phyloP scores from a whole-genome alignment of 129 eudicot genomes.

The Lactuca sativa region DNA sequence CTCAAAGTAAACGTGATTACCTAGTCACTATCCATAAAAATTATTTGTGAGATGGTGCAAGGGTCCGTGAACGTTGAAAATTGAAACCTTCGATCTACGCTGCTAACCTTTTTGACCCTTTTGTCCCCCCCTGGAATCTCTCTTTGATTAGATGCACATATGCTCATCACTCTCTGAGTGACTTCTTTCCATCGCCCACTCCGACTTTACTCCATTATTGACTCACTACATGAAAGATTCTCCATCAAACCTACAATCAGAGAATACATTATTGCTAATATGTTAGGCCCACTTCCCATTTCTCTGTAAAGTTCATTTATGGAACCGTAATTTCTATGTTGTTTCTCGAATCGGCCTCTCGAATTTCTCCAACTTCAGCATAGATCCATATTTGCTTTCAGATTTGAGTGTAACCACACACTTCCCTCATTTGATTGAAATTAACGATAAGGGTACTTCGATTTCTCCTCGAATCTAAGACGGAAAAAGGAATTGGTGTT shows the following conservation, averaged over 20 bases:
- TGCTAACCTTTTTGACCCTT: not conserved
- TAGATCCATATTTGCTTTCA: not conserved
- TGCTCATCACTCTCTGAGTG: not conserved
- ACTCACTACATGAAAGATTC: not conserved
- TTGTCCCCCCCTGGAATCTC: constrained; percentile 7
- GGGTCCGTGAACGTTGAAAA: constrained; percentile 10
- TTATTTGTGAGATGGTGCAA: not conserved
- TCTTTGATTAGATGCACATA: not conserved
- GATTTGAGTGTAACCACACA: constrained; percentile 1
- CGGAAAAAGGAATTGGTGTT: not conserved
- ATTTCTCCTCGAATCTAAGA: constrained; percentile 5
- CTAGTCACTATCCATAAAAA: too few species aligned
- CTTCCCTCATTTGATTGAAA: not conserved
- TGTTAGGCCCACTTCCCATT: constrained; percentile 4
- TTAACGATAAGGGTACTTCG: not conserved
- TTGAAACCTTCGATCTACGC: constrained; percentile 15
- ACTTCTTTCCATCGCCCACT: too few species aligned
- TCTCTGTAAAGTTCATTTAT: constrained; percentile 6
- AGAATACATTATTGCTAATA: not conserved
- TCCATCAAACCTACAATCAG: not conserved
- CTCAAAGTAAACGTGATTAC: too few species aligned
- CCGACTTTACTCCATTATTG: constrained; percentile 7
- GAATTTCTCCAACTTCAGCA: not conserved
- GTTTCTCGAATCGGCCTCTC: not conserved
- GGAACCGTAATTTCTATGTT: not conserved